Base-by-base conservation (phyloP, 768 basidiomycete species). In the Agaricus sinodeliciosus region DNA sequence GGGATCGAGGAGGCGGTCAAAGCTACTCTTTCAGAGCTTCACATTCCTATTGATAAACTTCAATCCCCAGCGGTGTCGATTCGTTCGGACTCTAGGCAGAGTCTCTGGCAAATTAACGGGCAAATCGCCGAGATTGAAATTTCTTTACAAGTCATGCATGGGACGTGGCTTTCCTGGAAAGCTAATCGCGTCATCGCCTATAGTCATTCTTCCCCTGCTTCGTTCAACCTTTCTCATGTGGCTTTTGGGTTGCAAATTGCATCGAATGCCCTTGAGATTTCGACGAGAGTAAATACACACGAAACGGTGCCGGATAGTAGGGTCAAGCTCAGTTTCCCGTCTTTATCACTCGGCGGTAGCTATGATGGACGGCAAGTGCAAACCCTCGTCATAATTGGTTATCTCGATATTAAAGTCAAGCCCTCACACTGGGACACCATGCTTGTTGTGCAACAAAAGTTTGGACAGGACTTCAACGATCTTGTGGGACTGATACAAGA, bases 401-500 rank as follows among this genome's bases (percentile, higher is more conserved):
- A 80, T 51, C 77, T 92, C 57, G 76, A 84, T 35, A 68, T 90
- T 53, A 85, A 79, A 61, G 75, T 94, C 54, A 91, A 88, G 60
- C 87, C 89, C 4, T 80, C 81, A 0, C 84, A 92, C 60, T 85
- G 89, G 81, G 92, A 94, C 62, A 88, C 86, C 4, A 65, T 93
- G 3, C 75, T 94, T 2, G 80, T 79, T 4, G 86, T 94, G 8
- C 91, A 92, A 61, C 87, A 90, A 57, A 92, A 92, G 62, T 93
- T 93, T 54, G 91, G 89, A 5, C 85, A 87, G 60, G 91, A 94
- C 67, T 88, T 93, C 66, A 85, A 87, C 57, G 91, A 94, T 55
- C 72, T 93, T 25, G 67, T 93, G 11, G 68, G 75, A 5, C 64
- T 93, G 45, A 72, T 90, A 28, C 78, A 80, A 56, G 76, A 87